Base-by-base conservation (phyloP, 768 basidiomycete genomes). In the Agaricus subrufescens region DNA sequence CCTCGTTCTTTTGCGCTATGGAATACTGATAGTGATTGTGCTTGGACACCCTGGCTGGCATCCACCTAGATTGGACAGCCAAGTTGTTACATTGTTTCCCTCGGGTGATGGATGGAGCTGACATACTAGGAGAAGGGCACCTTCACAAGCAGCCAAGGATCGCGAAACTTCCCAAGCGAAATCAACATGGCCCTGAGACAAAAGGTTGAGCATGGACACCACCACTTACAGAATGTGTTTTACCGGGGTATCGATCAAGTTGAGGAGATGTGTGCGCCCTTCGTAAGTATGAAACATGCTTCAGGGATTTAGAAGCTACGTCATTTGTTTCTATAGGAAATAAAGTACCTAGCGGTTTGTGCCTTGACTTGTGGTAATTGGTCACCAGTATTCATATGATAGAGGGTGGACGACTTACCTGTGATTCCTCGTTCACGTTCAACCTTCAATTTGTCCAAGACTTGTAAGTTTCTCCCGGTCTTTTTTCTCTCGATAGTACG, bases 341-440 rank as follows among this genome's bases (percentile, higher is more conserved):
- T 37, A 51, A 19, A 60, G 47, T 56, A 89, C 89, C 89, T 93
- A 25, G 90, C 94, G 3, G 93, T 95, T 72, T 98, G 95, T 3
- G 96, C 96, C 73, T 97, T 95, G 67, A 98, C 96, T 91, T 61
- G 3, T 39, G 26, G 19, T 19, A 19, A 44, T 44, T 42, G 19
- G 43, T 39, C 46, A 59, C 40, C 23, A 40, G 55, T 34, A 56
- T 51, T 59, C 45, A 34, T 40, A 39, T 46, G 39, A 50, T 11
- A 29, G 30, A 42, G 12, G 19, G 8, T 43, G 30, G 40, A 60
- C 15, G 42, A 60, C 76, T 59, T 54, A 88, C 92, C 91, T 25
- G 97, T 99, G 56, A 99, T 99, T 12, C 96, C 96, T 11, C 96
- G 83, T 68, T 98, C 96, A 51, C 94, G 79, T 67, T 98, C 97